Base-by-base conservation (phyloP, 768 basidiomycete species). In the Suillus subluteus region DNA sequence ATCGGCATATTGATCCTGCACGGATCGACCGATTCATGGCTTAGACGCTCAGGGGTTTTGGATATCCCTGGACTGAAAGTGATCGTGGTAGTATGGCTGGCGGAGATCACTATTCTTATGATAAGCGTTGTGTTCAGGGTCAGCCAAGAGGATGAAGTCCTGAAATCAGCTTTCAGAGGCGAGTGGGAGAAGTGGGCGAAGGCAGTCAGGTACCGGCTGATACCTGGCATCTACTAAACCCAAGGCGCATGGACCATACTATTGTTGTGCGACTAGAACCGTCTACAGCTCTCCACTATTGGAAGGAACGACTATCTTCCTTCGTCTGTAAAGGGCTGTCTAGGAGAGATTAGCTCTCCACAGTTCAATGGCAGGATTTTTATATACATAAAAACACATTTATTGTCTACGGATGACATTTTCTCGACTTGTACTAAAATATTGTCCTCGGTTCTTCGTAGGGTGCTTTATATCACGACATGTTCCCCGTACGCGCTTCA, bases 141-240 rank as follows among this genome's bases (percentile, higher is more conserved):
- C 23, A 59, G 40, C 9, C 58, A 59, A 18, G 58, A 59, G 38
- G 58, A 59, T 6, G 4, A 59, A 59, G 1, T 41, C 9, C 6
- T 59, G 23, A 59, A 26, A 26, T 59, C 23, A 26, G 1, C 26
- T 26, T 38, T 40, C 23, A 18, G 38, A 26, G 16, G 11, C 5
- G 58, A 59, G 38, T 59, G 58, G 58, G 23, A 59, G 23, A 26
- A 5, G 8, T 81, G 75, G 74, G 77, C 74, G 4, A 56, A 41
- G 6, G 62, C 54, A 16, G 77, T 79, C 3, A 72, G 72, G 30
- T 79, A 74, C 44, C 72, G 69, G 40, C 65, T 82, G 23, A 62
- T 81, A 30, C 80, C 81, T 4, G 69, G 73, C 15, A 48, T 79
- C 3, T 79, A 71, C 64, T 80, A 62, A 43, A 26, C 21, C 26